These are phyloP conservation scores for Ustulina deusta DNA, from an alignment of 2,329 filamentous ascomycete genomes.

Conservation along the genomic window DNA sequence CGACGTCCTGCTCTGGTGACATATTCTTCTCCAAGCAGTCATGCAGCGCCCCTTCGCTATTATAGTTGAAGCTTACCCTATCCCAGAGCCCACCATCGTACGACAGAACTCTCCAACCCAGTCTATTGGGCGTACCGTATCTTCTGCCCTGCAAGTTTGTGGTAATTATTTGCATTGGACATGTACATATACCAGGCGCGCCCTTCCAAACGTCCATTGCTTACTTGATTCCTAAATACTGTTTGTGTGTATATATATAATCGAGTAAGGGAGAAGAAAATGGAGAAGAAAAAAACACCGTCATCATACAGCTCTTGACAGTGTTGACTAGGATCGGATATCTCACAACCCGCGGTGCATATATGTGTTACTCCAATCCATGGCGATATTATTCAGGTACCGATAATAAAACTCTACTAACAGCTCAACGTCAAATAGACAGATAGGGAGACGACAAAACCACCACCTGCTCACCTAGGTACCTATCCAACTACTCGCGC, in stretches of 20 bases:
- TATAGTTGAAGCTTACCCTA: not conserved
- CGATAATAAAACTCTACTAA: not conserved
- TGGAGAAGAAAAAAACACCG: not conserved
- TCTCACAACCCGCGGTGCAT: not conserved
- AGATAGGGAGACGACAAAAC: not conserved
- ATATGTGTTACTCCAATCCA: not conserved
- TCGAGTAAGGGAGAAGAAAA: not conserved
- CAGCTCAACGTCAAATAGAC: not conserved
- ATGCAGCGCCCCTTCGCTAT: not conserved
- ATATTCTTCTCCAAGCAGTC: not conserved
- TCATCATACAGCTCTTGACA: no score
- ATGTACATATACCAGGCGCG: not conserved
- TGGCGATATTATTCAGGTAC: not conserved
- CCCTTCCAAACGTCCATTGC: not conserved
- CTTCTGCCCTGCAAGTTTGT: not conserved
- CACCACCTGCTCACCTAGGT: not conserved
- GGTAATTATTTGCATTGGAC: not conserved
- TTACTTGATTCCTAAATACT: not conserved
- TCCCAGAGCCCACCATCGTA: not conserved
- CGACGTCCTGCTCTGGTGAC: not conserved
- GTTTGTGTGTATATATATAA: not conserved
- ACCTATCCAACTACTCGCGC: not conserved
- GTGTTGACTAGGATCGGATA: no score
- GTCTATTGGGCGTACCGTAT: not conserved
- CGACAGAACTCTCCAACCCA: not conserved